A percentile compares a stretch with the other conserved stretches of the same genome.
Evolutionary conservation across 2,329 filamentous ascomycete species (phyloP).

Genomic region (Coccinonectria pachysandricola): DNA sequence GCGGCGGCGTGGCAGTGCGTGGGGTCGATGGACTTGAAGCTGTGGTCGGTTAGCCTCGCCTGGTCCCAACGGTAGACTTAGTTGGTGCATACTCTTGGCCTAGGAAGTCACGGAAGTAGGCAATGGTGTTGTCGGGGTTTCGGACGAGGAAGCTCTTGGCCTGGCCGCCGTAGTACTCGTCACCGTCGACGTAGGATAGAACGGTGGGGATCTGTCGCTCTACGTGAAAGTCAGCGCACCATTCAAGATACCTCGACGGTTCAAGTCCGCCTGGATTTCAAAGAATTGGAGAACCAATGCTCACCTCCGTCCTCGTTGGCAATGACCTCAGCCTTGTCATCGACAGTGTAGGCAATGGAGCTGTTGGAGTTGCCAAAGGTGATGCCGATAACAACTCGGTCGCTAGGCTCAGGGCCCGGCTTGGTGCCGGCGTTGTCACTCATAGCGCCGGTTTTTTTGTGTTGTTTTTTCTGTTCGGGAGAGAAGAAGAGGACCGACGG

Average conservation of each 20-base stretch:
- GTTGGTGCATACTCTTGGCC: conserved; percentile 66
- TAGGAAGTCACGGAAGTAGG: conserved; percentile 91
- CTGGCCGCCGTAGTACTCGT: conserved; percentile 94
- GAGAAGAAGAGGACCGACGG: too few species aligned
- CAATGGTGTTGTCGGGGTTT: conserved; percentile 86
- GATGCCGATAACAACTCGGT: conserved; percentile 77
- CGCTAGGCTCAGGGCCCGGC: conserved; percentile 40
- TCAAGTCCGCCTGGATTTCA: too few species aligned
- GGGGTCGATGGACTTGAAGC: conserved; percentile 92
- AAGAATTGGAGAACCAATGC: conserved; percentile 18
- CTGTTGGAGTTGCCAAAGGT: conserved; percentile 98
- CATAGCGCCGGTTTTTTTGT: conserved; percentile 32
- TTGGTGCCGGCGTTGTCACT: conserved; percentile 34
- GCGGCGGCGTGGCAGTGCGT: conserved; percentile 89
- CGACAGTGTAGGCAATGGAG: conserved; percentile 86
- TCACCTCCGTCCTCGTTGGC: conserved; percentile 95
- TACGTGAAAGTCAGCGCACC: conserved; percentile 26
- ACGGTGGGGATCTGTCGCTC: conserved; percentile 95
- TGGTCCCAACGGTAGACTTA: conserved; percentile 1
- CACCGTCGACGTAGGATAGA: conserved; percentile 87
- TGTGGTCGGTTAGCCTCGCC: conserved; percentile 21
- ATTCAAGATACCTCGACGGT: too few species aligned
- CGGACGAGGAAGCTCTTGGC: conserved; percentile 89
- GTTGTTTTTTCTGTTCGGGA: too few species aligned
- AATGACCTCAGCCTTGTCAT: conserved; percentile 95